Evolutionary conservation across 768 basidiomycete genomes (phyloP), one percentile per base, ranked within the genome.

Genomic region (Panus rudis): DNA sequence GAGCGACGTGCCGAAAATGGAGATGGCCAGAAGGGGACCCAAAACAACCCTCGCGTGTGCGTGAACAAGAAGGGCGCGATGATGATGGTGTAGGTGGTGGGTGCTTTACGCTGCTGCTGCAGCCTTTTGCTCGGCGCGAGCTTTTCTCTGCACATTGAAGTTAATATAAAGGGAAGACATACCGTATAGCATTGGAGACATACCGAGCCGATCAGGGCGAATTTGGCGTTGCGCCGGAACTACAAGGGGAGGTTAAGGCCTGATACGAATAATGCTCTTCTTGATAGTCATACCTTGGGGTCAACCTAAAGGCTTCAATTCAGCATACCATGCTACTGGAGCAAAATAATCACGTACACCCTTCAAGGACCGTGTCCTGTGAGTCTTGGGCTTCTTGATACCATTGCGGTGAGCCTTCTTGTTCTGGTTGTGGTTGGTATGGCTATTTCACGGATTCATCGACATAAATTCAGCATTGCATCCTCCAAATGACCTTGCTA

Each of bases 391-490:
- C 64, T 75, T 79, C 72, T 86, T 91, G 73, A 97, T 94, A 60
- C 93, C 94, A 75, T 98, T 98, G 53, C 87, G 79, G 75, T 98
- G 94, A 53, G 94, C 92, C 80, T 96, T 97, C 68, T 80, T 81
- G 75, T 57, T 90, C 73, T 96, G 92, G 76, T 94, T 96, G 78
- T 94, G 92, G 68, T 89, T 90, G 59, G 85, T 90, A 65, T 91
- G 84, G 59, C 86, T 92, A 49, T 17, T 2, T 35, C 19, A 20
- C 11, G 28, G 45, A 12, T 32, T 52, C 41, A 46, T 30, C 38
- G 21, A 14, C 20, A 49, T 23, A 43, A 42, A 14, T 30, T 42
- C 42, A 41, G 47, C 20, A 55, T 28, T 26, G 41, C 24, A 10
- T n/a, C 31, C 13, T 39, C 2, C 13, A 11, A 17, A 13, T 30